These are phyloP conservation scores for Aspergillus sp. DNA, from an alignment of 2,329 filamentous ascomycete genomes.

Conservation along the genomic window DNA sequence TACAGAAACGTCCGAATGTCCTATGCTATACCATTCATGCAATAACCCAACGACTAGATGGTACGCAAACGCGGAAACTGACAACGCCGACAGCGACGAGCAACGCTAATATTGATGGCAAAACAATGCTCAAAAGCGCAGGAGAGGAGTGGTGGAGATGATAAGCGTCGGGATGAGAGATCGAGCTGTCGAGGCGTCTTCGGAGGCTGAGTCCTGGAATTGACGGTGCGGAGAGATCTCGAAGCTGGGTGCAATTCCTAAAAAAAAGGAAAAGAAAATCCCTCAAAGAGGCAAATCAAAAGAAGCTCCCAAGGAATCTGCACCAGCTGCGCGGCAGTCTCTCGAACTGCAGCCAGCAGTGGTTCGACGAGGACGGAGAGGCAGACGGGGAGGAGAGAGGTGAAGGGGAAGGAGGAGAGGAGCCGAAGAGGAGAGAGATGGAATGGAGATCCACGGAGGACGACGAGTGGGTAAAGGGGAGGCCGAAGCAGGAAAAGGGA, in stretches of 20 bases:
- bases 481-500: conserved; percentile 21
- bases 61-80: conserved; percentile 5
- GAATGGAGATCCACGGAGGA: conserved; percentile 20
- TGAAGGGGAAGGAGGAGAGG: conserved; percentile 27
- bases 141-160: conserved; percentile 5
- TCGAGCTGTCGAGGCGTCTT: not conserved
- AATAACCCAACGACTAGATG: conserved; percentile 13
- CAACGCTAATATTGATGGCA: conserved; percentile 17
- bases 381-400: conserved; percentile 25
- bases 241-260: conserved; percentile 6
- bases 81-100: conserved; percentile 7
- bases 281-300: conserved; percentile 1
- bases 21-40: conserved; percentile 28
- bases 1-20: conserved; percentile 23
- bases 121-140: conserved; percentile 10
- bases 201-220: not conserved
- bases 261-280: conserved; percentile 15
- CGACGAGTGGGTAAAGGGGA: conserved; percentile 23
- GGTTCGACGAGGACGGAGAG: conserved; percentile 21
- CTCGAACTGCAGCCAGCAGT: conserved; percentile 36
- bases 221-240: conserved; percentile 11
- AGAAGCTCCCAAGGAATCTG: conserved; percentile 23
- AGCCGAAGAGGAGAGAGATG: conserved; percentile 25
- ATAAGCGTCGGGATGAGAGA: conserved; percentile 6
- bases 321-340: conserved; percentile 38